Evolutionary conservation across 1,139 yeast species (phyloP).

Genomic region (Hansenula sp.): DNA sequence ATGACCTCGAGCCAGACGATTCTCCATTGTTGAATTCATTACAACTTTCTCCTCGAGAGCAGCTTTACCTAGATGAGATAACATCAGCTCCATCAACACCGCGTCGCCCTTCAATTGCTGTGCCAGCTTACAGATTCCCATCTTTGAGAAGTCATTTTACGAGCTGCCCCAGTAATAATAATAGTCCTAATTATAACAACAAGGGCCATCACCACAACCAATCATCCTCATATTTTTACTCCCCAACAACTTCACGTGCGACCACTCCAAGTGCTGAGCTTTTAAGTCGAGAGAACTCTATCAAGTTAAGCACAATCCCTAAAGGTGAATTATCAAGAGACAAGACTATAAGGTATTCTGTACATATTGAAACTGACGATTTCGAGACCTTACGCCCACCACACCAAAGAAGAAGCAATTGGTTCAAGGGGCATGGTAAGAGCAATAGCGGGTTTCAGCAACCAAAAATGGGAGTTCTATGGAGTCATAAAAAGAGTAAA

Average conservation of each 20-base stretch:
- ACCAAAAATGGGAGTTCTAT: neutral
- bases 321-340: neutral
- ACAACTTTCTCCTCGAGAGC: neutral
- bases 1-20: neutral
- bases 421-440: neutral
- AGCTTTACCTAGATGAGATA: neutral
- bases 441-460: neutral
- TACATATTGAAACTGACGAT: neutral
- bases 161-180: neutral
- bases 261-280: neutral
- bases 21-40: conserved; percentile 1
- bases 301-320: neutral
- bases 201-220: neutral
- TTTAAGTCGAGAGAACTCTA: neutral
- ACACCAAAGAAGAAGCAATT: neutral
- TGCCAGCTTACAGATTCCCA: conserved; percentile 1
- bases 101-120: neutral
- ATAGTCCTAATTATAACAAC: neutral
- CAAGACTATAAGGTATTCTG: neutral
- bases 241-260: neutral
- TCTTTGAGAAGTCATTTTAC: neutral
- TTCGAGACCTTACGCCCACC: neutral
- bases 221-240: neutral
- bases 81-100: neutral
- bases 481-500: conserved; percentile 1